Evolutionary conservation across 2,329 filamentous ascomycete species (phyloP).

Genomic region (Trichoderma arundinaceum): DNA sequence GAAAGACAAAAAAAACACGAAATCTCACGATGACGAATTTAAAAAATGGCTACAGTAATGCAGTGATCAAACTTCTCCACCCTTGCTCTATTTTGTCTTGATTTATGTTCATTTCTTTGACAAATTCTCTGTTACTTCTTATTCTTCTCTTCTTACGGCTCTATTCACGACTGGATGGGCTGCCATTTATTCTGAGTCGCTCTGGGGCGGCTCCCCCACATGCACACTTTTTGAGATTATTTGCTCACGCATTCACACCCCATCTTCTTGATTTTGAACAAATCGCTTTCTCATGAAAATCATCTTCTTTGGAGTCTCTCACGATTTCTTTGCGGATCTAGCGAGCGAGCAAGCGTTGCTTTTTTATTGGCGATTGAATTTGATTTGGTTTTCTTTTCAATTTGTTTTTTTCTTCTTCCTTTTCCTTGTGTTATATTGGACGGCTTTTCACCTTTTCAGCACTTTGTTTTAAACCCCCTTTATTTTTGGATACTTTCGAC

Average conservation of each 20-base stretch:
- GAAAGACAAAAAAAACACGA: slow-evolving; percentile 46
- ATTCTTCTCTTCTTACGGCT: slow-evolving; percentile 31
- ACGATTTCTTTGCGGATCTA: slow-evolving; percentile 45
- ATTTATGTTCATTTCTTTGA: slow-evolving; percentile 34
- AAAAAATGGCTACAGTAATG: slow-evolving; percentile 34
- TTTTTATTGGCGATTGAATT: slow-evolving; percentile 42
- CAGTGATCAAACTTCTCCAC: slow-evolving; percentile 32
- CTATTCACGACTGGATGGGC: slow-evolving; percentile 35
- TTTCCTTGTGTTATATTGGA: slow-evolving; percentile 29
- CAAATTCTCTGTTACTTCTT: slow-evolving; percentile 37
- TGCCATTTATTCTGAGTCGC: slow-evolving; percentile 43
- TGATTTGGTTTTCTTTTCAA: slow-evolving; percentile 31
- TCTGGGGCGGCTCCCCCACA: slow-evolving; percentile 40
- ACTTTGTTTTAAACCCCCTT: background rate
- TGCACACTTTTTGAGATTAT: slow-evolving; percentile 46
- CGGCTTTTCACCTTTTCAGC: slow-evolving; percentile 10
- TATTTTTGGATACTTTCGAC: slow-evolving; percentile 8
- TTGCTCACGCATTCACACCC: slow-evolving; percentile 57
- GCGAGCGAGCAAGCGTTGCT: slow-evolving; percentile 46
- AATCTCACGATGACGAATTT: slow-evolving; percentile 47
- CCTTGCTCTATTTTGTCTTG: slow-evolving; percentile 32
- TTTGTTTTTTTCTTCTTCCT: slow-evolving; percentile 31
- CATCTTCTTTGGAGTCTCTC: slow-evolving; percentile 42
- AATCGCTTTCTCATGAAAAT: slow-evolving; percentile 40
- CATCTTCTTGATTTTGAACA: slow-evolving; percentile 42